These are phyloP conservation scores for Nemophila menziesii DNA, from an alignment of 257 asterid species.

Conservation along the genomic window DNA sequence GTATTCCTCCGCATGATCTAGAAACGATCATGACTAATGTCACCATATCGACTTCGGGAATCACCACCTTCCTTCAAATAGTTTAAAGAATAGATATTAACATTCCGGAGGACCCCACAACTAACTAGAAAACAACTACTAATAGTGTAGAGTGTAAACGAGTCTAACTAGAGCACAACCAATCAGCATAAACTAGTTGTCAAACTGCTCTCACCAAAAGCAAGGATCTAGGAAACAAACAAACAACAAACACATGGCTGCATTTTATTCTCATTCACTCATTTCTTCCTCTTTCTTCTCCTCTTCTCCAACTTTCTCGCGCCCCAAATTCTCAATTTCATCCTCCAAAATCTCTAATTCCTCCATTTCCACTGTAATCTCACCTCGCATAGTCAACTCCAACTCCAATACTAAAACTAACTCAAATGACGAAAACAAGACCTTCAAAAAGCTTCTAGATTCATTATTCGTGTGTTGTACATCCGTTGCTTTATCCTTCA, in stretches of 20 bases:
- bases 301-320: background rate
- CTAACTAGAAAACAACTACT: too few relatives aligned
- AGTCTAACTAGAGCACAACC: background rate
- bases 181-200: background rate
- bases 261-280: conserved; percentile 16
- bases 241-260: conserved; percentile 14
- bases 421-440: conserved; percentile 13
- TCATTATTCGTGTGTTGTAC: conserved; percentile 57
- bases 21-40: too few relatives aligned
- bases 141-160: background rate
- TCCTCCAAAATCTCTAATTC: conserved; percentile 4
- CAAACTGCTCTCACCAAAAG: background rate
- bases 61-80: too few relatives aligned
- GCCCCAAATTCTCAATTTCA: conserved; percentile 6
- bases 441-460: conserved; percentile 43
- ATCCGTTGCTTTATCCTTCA: conserved; percentile 70
- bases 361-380: background rate
- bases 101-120: too few relatives aligned
- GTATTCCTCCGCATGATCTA: too few relatives aligned
- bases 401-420: conserved; percentile 8
- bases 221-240: background rate
- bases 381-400: background rate
- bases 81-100: too few relatives aligned
- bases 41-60: too few relatives aligned
- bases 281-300: conserved; percentile 16